These are phyloP conservation scores for Phytophthora hybrid DNA, from an alignment of 352 stramenopile genomes.

Conservation along the genomic window DNA sequence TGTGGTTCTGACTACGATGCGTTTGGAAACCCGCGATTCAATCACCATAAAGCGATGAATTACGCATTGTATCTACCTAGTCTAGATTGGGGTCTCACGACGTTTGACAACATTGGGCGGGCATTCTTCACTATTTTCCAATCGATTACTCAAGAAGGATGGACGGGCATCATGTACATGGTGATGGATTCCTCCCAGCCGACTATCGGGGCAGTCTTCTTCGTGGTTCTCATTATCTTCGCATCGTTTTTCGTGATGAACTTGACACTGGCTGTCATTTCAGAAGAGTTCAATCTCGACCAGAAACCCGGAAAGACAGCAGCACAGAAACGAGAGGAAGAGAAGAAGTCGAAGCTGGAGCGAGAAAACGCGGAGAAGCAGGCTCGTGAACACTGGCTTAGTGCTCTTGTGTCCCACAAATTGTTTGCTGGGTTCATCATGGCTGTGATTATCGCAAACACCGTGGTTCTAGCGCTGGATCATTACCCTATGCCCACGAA, in stretches of 20 bases:
- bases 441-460: conserved; percentile 88
- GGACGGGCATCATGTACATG: conserved; percentile 94
- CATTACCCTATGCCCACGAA: conserved; percentile 76
- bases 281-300: conserved; percentile 89
- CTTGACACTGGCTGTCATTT: conserved; percentile 93
- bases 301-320: conserved; percentile 43
- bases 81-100: conserved; percentile 92
- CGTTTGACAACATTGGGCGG: conserved; percentile 93
- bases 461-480: conserved; percentile 77
- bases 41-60: conserved; percentile 50
- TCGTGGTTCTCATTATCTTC: conserved; percentile 92
- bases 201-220: conserved; percentile 82
- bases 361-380: conserved; percentile 44
- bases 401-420: conserved; percentile 65
- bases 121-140: conserved; percentile 96
- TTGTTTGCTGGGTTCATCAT: conserved; percentile 75
- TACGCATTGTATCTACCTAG: conserved; percentile 60
- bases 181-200: conserved; percentile 70
- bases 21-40: conserved; percentile 76
- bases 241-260: conserved; percentile 96
- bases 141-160: conserved; percentile 94
- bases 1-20: conserved; percentile 80
- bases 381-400: conserved; percentile 50
- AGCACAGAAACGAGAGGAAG: conserved; percentile 48
- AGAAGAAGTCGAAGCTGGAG: conserved; percentile 40